phyloP scores from a whole-genome alignment of 2,329 filamentous ascomycete genomes.

The Sclerotinia sclerotiorum region DNA sequence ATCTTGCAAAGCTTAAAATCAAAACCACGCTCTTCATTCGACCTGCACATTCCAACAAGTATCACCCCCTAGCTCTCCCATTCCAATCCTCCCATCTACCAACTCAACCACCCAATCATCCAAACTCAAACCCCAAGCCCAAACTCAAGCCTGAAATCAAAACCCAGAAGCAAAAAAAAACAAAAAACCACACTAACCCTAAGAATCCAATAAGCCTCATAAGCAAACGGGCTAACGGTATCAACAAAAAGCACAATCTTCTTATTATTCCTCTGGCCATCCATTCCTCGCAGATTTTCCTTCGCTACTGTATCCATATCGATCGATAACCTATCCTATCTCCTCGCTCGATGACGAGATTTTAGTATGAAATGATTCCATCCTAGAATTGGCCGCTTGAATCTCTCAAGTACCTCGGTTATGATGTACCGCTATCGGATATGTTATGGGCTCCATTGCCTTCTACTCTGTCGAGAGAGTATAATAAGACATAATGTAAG shows the following conservation, averaged over 20 bases:
- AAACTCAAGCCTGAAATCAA: too few species aligned
- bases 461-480: too few species aligned
- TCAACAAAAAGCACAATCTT: slow-evolving; percentile 44
- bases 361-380: background rate
- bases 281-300: background rate
- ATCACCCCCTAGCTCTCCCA: too few species aligned
- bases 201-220: slow-evolving; percentile 57
- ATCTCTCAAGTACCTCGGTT: background rate
- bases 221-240: slow-evolving; percentile 60
- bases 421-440: background rate
- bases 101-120: too few species aligned
- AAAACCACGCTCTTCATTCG: too few species aligned
- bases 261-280: background rate
- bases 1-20: background rate
- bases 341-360: too few species aligned
- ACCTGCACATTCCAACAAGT: too few species aligned
- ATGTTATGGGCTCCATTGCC: background rate
- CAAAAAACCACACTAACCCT: slow-evolving; percentile 43
- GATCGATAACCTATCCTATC: too few species aligned
- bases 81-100: background rate
- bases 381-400: background rate
- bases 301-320: too few species aligned
- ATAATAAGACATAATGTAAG: too few species aligned
- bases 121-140: background rate
- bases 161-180: background rate